phyloP scores from a whole-genome alignment of 164 flowering plant genomes.

The Vitis riparia region DNA sequence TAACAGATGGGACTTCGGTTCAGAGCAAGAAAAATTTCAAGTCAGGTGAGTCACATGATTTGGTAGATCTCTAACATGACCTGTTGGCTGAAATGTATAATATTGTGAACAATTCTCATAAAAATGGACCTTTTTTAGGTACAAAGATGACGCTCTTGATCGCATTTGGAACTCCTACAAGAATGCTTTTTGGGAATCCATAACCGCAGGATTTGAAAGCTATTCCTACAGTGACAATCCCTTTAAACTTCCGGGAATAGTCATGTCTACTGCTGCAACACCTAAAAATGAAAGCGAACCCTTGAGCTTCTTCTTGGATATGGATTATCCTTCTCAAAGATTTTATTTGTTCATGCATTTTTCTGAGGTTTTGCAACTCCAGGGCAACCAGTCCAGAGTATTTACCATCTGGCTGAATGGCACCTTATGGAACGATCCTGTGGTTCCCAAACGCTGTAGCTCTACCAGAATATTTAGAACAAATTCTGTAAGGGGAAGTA shows the following conservation, averaged over 20 bases:
- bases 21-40: neutral
- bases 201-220: slow-evolving; percentile 2
- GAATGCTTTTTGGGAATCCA: neutral
- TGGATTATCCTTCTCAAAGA: slow-evolving; percentile 4
- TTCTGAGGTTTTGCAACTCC: slow-evolving; percentile 32
- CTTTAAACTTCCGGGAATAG: slow-evolving; percentile 4
- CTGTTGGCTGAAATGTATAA: too few species aligned
- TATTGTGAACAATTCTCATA: too few species aligned
- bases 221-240: neutral
- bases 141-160: slow-evolving; percentile 32
- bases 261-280: slow-evolving; percentile 29
- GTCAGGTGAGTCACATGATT: too few species aligned
- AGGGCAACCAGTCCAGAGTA: slow-evolving; percentile 28
- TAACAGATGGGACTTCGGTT: slow-evolving; percentile 9
- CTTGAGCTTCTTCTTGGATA: slow-evolving; percentile 15
- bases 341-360: slow-evolving; percentile 35
- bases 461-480: slow-evolving; percentile 7
- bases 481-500: neutral
- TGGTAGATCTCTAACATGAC: too few species aligned
- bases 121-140: slow-evolving; percentile 15
- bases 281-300: slow-evolving; percentile 12
- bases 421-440: neutral
- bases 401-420: slow-evolving; percentile 30
- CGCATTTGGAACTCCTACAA: slow-evolving; percentile 26
- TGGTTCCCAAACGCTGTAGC: slow-evolving; percentile 11